Evolutionary conservation across 441 rosid genomes (phyloP).

Genomic region (Pelargonium australe): DNA sequence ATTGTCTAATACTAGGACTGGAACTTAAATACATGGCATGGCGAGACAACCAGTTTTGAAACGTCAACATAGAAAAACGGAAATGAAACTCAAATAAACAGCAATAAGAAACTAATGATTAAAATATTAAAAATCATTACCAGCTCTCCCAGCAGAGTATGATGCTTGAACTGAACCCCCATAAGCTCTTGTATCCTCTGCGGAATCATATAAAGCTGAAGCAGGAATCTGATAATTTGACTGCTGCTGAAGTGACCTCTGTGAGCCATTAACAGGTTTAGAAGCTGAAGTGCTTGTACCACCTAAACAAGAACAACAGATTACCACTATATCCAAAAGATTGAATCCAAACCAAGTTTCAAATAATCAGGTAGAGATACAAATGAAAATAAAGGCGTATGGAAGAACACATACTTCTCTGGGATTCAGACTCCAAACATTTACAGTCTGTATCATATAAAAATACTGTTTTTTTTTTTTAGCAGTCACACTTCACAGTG

Average conservation of each 20-base stretch:
- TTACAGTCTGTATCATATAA: too few species aligned
- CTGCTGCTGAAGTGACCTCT: slow-evolving; percentile 45
- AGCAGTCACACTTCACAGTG: background rate
- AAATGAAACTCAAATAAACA: too few species aligned
- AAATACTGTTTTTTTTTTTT: background rate
- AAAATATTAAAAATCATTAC: background rate
- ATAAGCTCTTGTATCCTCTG: slow-evolving; percentile 43
- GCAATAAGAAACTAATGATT: too few species aligned
- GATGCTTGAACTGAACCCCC: slow-evolving; percentile 14
- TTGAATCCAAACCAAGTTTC: background rate
- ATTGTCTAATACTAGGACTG: background rate
- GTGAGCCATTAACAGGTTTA: slow-evolving; percentile 33
- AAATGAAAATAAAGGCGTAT: background rate
- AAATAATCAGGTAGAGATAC: background rate
- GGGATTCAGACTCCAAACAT: background rate
- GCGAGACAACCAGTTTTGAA: background rate
- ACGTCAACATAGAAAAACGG: too few species aligned
- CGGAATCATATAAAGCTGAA: slow-evolving; percentile 64
- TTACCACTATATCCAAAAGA: background rate
- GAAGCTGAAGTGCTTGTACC: slow-evolving; percentile 39
- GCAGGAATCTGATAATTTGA: slow-evolving; percentile 74
- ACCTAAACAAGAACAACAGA: slow-evolving; percentile 24
- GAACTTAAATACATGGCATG: background rate
- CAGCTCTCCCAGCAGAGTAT: background rate
- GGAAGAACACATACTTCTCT: background rate